Percentiles rank a stretch among this genome's conserved stretches.
These are phyloP conservation scores for Candida sphagnicola DNA, from an alignment of 805 yeast genomes.

Conservation along the genomic window DNA sequence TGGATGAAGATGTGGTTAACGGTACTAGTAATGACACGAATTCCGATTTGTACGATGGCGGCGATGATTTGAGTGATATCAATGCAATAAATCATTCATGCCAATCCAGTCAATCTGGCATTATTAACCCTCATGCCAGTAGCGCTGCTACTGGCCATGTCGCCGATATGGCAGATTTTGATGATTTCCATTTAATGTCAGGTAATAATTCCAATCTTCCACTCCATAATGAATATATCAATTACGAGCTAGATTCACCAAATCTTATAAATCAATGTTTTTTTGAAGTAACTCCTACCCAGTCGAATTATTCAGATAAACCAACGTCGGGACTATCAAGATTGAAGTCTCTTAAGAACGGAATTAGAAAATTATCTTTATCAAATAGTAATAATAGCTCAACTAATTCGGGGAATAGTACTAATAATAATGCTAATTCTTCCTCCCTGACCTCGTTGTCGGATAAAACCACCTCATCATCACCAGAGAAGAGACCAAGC, in stretches of 20 bases:
- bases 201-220: background rate
- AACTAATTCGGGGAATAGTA: background rate
- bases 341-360: constrained; percentile 26
- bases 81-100: background rate
- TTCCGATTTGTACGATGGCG: constrained; percentile 10
- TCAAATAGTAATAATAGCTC: constrained; percentile 3
- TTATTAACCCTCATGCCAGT: background rate
- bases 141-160: background rate
- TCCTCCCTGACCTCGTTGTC: constrained; percentile 4
- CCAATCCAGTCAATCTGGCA: background rate
- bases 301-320: background rate
- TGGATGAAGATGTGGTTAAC: background rate
- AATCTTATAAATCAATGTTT: constrained; percentile 7
- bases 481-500: background rate
- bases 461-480: background rate
- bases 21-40: constrained; percentile 2
- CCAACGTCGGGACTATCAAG: constrained; percentile 1
- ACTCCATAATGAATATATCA: constrained; percentile 1
- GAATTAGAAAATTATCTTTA: constrained; percentile 35
- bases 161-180: background rate
- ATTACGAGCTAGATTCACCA: constrained; percentile 17
- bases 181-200: background rate
- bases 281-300: constrained; percentile 11
- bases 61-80: background rate
- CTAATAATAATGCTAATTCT: too few species aligned